Base-by-base conservation (phyloP, 352 stramenopile genomes). In the Globisporangium alternatum region DNA sequence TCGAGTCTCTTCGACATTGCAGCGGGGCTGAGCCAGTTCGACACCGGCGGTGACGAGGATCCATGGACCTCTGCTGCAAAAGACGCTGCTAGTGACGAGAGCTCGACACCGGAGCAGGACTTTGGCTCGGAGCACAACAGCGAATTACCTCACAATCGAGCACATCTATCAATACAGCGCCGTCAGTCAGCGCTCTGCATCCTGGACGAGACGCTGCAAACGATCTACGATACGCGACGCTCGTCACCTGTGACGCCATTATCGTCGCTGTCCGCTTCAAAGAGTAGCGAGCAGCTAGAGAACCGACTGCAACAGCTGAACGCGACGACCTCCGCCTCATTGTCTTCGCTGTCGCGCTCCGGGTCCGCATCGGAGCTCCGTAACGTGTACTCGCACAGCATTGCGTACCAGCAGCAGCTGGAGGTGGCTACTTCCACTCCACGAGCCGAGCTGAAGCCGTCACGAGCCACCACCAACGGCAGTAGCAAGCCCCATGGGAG, bases 1-100 rank as follows among this genome's bases (percentile, higher is more conserved):
- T 33, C 67, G 55, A 89, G 78, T 73, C 69, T 89, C 25, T 89
- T 89, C 47, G 80, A 89, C 54, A 58, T 86, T n/a, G 77, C 80
- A 31, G 77, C 76, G 6, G 74, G 65, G 6, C 64, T 89, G 62
- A 79, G 60, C n/a, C 74, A 86, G 28, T 87, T 81, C 47, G 56
- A 69, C n/a, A 56, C 53, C 49, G 39, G 19, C 22, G 39, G 30
- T 12, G 48, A 17, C 35, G 39, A 47, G 12, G 39, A 48, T 33
- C 7, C 25, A 41, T 49, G 17, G 5, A 39, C 6, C n/a, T 30
- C 15, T n/a, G 3, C 45, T 9, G 2, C 41, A 33, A 63, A 43
- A 45, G 30, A 61, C 10, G 21, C n/a, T 35, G 51, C 19, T 21
- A 5, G 21, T 13, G 2, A 12, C 22, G 17, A 52, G 17, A 43